These are phyloP conservation scores for Paecilomyces variotii DNA, from an alignment of 2,329 filamentous ascomycete species.

Conservation along the genomic window DNA sequence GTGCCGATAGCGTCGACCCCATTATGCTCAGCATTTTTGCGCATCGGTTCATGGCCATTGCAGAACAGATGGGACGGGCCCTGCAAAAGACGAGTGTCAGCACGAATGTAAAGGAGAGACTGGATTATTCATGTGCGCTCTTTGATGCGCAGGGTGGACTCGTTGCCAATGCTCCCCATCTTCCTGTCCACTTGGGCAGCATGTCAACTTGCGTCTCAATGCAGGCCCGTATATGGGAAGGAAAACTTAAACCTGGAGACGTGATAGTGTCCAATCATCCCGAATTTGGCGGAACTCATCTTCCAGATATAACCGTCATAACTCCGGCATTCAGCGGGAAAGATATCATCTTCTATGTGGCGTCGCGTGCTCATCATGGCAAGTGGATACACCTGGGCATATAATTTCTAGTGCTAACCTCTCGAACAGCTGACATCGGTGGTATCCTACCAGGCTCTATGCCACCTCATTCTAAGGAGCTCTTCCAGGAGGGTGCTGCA, in stretches of 20 bases:
- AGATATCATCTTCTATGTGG: conserved; percentile 66
- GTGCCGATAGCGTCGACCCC: conserved; percentile 56
- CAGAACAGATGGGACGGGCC: conserved; percentile 74
- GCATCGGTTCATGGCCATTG: conserved; percentile 77
- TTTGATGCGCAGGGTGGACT: conserved; percentile 64
- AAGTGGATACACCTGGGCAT: conserved; percentile 41
- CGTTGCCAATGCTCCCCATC: conserved; percentile 68
- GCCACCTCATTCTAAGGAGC: conserved; percentile 63
- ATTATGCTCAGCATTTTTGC: conserved; percentile 73
- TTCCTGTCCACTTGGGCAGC: conserved; percentile 69
- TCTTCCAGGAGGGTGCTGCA: conserved; percentile 58
- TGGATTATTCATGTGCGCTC: conserved; percentile 71
- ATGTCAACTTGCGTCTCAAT: conserved; percentile 73
- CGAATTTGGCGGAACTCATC: conserved; percentile 69
- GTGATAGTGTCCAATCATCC: conserved; percentile 74
- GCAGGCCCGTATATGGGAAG: conserved; percentile 69
- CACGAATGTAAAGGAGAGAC: conserved; percentile 69
- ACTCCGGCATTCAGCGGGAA: conserved; percentile 65
- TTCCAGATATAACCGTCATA: conserved; percentile 70
- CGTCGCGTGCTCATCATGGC: conserved; percentile 63
- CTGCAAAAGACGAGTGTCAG: conserved; percentile 73
- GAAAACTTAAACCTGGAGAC: conserved; percentile 66
- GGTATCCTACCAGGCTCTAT: conserved; percentile 71
- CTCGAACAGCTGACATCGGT: conserved; percentile 57
- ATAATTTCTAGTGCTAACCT: conserved; percentile 5